Base-by-base conservation (phyloP, 2,329 filamentous ascomycete genomes). In the Aspergillus novofumigatus region DNA sequence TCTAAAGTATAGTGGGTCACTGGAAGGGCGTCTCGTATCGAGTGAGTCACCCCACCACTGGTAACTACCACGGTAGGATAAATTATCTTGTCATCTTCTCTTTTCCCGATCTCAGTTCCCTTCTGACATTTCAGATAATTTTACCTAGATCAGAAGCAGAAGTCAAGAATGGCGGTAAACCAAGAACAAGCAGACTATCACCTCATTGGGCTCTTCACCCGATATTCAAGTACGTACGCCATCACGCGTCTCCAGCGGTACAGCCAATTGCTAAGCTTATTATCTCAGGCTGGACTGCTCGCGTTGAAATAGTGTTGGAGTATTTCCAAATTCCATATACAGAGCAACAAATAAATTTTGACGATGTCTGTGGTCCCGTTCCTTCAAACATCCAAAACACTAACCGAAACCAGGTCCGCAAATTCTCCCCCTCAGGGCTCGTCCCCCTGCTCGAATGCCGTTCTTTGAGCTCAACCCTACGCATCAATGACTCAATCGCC, bases 281-380 rank as follows among this genome's bases (percentile, higher is more conserved):
- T 21, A 17, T 59, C 23, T n/a, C 21, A 74, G 71, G 71, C 54
- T 74, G 71, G 71, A 72, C 71, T 20, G 60, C 64, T 2, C 69
- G 71, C 21, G 68, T 73, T 4, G 69, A 70, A 41, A 62, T 66
- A 3, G 62, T 74, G 8, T 54, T 74, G 38, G 68, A 73, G 52
- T 73, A 73, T 58, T 73, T 73, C 54, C 54, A 67, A 14, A 72
- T 74, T 25, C 66, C 66, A 4, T 62, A 73, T 54, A 65, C 65
- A 0, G 50, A 53, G 11, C 57, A 67, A 49, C 62, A 67, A 28
- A 38, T 69, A 2, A 62, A 61, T 5, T 53, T 72, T 2, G 51
- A 62, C n/a, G 65, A 72, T 49, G 69, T 72, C 63, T 17, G 29
- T 51, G 6, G 21, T 20, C 17, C 25, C 45, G 29, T 48, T 32